Base-by-base conservation (phyloP, 2,329 filamentous ascomycete species). In the Apiospora phragmitis region DNA sequence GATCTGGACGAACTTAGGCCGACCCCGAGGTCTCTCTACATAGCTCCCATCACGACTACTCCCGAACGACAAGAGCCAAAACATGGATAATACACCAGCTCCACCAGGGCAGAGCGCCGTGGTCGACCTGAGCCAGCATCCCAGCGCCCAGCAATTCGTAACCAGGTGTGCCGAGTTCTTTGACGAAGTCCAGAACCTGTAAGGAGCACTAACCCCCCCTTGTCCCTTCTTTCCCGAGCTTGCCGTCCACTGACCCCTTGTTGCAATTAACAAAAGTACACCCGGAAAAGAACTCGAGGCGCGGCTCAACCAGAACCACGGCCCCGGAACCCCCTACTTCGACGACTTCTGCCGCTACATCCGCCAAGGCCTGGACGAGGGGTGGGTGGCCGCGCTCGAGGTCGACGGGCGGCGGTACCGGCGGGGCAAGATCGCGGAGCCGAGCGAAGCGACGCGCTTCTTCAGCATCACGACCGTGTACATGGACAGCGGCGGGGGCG, bases 401-500 rank as follows among this genome's bases (percentile, higher is more conserved):
- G 74, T 86, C 59, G 79, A 83, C 47, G 85, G 85, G 1, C 79
- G 78, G 12, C 83, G 81, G 72, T 88, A 88, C 72, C 83, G 84
- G 1, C 82, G 84, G 7, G 80, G 80, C 11, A 85, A 84, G 70
- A 83, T 89, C 71, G 77, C 81, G 51, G 73, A 83, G 6, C 88
- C 87, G 1, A 81, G 77, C 2, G 78, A 81, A 11, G 80, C 82
- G 45, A 89, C 83, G 38, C 81, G 83, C 29, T 89, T 81, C 77
- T 86, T 88, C 76, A 86, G 83, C 74, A 88, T 89, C 75, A 89
- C 87, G 2, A 85, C 86, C 1, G 87, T 89, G 24, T 89, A 87
- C 75, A 88, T 89, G 83, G 81, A 87, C n/a, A 84, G 81, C 41
- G 70, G 14, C 24, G 8, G 6, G 8, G 41, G 83, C 42, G 81